Evolutionary conservation across 768 basidiomycete species (phyloP).

Genomic region (Fomitopsis pulvina): DNA sequence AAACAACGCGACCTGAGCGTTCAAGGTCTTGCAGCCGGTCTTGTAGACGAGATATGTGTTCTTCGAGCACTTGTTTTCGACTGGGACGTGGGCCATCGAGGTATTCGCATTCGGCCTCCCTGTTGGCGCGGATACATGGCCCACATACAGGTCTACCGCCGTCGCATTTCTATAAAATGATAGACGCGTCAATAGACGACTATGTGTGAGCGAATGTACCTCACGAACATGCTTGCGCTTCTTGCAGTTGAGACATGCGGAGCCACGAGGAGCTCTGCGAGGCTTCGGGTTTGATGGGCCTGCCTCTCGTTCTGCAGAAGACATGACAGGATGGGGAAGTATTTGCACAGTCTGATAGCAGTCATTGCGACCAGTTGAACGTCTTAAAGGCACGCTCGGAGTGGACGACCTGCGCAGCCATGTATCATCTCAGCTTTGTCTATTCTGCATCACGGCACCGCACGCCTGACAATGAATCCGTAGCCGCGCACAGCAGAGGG

Average conservation of each 20-base stretch:
- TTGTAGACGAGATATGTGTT: conserved; percentile 51
- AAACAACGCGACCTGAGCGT: conserved; percentile 20
- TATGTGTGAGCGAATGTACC: neutral
- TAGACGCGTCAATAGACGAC: neutral
- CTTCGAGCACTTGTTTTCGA: conserved; percentile 54
- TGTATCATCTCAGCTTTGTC: neutral
- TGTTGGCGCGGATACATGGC: conserved; percentile 41
- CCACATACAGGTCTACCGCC: conserved; percentile 61
- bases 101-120: conserved; percentile 67
- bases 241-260: conserved; percentile 19
- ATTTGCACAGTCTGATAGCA: neutral
- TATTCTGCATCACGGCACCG: neutral
- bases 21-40: conserved; percentile 39
- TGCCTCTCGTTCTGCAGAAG: neutral
- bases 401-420: neutral
- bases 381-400: conserved; percentile 2
- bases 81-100: conserved; percentile 56
- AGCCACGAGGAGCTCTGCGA: conserved; percentile 13
- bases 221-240: conserved; percentile 18
- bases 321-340: neutral
- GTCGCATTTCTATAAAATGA: conserved; percentile 53
- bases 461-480: neutral
- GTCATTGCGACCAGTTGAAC: neutral
- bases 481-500: neutral
- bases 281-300: neutral